A percentile compares a stretch with the other conserved stretches of the same genome.
Evolutionary conservation across 2,329 filamentous ascomycete genomes (phyloP).

Genomic region (Lizonia empirigonia): DNA sequence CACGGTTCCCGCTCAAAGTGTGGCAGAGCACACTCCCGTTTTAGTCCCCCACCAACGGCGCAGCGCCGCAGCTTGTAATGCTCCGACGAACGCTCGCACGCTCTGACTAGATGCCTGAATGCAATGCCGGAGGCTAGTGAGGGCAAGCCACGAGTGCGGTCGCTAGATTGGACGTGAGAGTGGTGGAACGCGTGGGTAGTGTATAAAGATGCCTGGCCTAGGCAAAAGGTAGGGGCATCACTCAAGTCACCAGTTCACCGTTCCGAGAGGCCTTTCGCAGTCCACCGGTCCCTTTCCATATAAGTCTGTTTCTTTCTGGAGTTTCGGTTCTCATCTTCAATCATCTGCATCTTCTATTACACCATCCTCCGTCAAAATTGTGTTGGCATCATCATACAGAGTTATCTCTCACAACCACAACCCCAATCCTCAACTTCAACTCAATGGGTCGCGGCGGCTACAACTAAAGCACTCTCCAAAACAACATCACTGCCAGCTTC

Average conservation of each 20-base stretch:
- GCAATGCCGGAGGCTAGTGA: constrained; percentile 11
- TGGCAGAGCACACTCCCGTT: constrained; percentile 13
- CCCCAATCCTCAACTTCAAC: neutral
- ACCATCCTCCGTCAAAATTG: neutral
- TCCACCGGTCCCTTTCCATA: constrained; percentile 3
- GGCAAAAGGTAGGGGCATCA: constrained; percentile 8
- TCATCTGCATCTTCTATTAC: neutral
- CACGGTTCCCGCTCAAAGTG: constrained; percentile 3
- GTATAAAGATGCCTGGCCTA: constrained; percentile 21
- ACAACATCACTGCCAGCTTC: constrained; percentile 1
- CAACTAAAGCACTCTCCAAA: constrained; percentile 21
- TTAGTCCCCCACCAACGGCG: constrained; percentile 8
- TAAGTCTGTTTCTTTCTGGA: constrained; percentile 11
- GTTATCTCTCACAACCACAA: too few relatives aligned
- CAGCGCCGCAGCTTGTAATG: constrained; percentile 15
- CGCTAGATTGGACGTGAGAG: constrained; percentile 9
- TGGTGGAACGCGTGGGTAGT: constrained; percentile 11
- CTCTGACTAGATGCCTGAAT: constrained; percentile 15
- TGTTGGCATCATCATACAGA: neutral
- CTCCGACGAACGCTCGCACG: constrained; percentile 12
- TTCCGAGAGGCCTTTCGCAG: constrained; percentile 8
- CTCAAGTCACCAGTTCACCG: constrained; percentile 14
- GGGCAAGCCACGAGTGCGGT: constrained; percentile 15
- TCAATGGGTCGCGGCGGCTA: constrained; percentile 43
- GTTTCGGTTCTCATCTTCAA: constrained; percentile 2